Evolutionary conservation across 2,329 filamentous ascomycete species (phyloP).

Genomic region (Scedosporium dehoogii): DNA sequence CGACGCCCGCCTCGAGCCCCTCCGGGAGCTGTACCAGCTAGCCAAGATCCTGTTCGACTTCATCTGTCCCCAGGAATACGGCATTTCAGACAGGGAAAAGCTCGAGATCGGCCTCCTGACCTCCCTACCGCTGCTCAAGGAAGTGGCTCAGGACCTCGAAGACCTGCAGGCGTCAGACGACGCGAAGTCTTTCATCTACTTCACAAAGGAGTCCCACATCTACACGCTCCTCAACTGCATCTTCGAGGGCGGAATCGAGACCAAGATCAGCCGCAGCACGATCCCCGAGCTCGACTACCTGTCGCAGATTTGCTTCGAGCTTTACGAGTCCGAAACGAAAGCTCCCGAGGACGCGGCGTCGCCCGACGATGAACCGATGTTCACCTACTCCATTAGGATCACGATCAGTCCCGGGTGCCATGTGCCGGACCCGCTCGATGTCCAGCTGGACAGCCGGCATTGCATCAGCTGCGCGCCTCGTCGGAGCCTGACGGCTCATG

Average conservation of each 20-base stretch:
- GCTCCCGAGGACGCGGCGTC: constrained; percentile 21
- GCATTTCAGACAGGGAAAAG: constrained; percentile 91
- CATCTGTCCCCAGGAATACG: constrained; percentile 96
- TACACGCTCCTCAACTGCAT: constrained; percentile 98
- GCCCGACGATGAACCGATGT: constrained; percentile 53
- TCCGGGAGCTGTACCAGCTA: constrained; percentile 86
- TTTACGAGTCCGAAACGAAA: constrained; percentile 88
- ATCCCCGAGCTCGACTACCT: constrained; percentile 97
- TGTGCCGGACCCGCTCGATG: constrained; percentile 90
- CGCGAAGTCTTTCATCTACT: constrained; percentile 96
- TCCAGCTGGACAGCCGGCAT: constrained; percentile 91
- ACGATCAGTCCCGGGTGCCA: constrained; percentile 93
- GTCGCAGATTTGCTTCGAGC: constrained; percentile 93
- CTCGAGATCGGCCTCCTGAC: constrained; percentile 96
- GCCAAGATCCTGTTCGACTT: constrained; percentile 97
- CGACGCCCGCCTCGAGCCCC: constrained; percentile 75
- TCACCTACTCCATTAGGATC: constrained; percentile 93
- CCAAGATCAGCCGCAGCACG: constrained; percentile 88
- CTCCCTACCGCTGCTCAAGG: constrained; percentile 83
- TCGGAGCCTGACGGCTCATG: constrained; percentile 79
- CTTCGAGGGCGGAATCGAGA: constrained; percentile 89
- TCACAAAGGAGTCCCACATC: constrained; percentile 98
- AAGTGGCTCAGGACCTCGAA: constrained; percentile 94
- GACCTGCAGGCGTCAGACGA: constrained; percentile 93
- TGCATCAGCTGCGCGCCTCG: constrained; percentile 92